Evolutionary conservation across 2,329 filamentous ascomycete species (phyloP).

Genomic region (Ophiostoma tasmaniense): DNA sequence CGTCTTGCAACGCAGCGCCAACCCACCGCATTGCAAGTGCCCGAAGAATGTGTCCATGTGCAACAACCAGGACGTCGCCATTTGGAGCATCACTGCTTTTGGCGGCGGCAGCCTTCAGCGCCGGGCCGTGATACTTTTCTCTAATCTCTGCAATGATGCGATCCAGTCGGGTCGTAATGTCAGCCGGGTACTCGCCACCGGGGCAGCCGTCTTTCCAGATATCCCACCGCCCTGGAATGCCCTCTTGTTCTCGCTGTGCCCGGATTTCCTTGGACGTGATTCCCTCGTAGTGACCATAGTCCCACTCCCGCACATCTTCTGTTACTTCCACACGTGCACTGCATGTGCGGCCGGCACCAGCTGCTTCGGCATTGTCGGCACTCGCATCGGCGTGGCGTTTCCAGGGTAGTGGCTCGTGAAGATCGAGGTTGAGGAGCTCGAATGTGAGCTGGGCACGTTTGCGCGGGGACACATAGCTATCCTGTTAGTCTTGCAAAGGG

Average conservation of each 20-base stretch:
- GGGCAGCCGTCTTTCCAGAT: constrained; percentile 87
- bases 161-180: constrained; percentile 67
- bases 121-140: constrained; percentile 47
- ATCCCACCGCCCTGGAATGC: constrained; percentile 58
- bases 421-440: constrained; percentile 71
- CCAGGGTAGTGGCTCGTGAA: constrained; percentile 65
- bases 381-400: constrained; percentile 33
- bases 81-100: neutral
- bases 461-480: constrained; percentile 76
- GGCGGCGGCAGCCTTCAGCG: constrained; percentile 5
- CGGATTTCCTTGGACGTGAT: constrained; percentile 64
- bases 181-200: constrained; percentile 69
- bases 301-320: constrained; percentile 72
- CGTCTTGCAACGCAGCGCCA: constrained; percentile 62
- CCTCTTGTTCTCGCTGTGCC: constrained; percentile 46
- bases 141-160: constrained; percentile 67
- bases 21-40: constrained; percentile 86
- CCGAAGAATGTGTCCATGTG: constrained; percentile 81
- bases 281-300: constrained; percentile 82
- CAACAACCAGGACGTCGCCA: constrained; percentile 69
- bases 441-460: constrained; percentile 81
- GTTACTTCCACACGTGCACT: constrained; percentile 57
- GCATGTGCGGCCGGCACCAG: constrained; percentile 34
- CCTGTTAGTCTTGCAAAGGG: neutral
- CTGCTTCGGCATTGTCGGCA: constrained; percentile 18